Conservation (phyloP, 2,329 filamentous ascomycete species). For the Fusarium sacchari region DNA sequence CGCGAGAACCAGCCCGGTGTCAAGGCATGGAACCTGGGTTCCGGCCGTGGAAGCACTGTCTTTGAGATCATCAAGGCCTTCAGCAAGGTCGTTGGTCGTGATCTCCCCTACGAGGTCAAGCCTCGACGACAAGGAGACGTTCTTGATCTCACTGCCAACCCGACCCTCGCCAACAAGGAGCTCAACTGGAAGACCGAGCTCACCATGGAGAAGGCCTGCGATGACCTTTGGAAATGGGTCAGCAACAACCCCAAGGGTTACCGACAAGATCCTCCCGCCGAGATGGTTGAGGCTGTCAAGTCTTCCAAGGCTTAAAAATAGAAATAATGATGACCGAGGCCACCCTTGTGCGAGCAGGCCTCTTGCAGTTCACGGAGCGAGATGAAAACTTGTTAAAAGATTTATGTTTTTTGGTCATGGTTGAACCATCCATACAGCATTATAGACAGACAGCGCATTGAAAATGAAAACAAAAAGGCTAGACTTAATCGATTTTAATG, state of each 20-base stretch:
- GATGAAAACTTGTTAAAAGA: slow-evolving; percentile 10
- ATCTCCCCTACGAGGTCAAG: slow-evolving; percentile 87
- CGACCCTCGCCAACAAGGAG: slow-evolving; percentile 86
- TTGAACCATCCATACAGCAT: slow-evolving; percentile 37
- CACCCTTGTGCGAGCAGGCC: slow-evolving; percentile 26
- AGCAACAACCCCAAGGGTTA: slow-evolving; percentile 97
- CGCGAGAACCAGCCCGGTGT: slow-evolving; percentile 86
- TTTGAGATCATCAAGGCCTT: slow-evolving; percentile 98
- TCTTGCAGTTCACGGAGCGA: slow-evolving; percentile 23
- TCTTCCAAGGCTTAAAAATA: slow-evolving; percentile 42
- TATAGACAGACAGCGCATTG: slow-evolving; percentile 34
- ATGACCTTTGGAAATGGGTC: slow-evolving; percentile 96
- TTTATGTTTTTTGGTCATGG: slow-evolving; percentile 36
- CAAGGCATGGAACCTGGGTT: slow-evolving; percentile 96
- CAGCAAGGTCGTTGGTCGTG: slow-evolving; percentile 83
- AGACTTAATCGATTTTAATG: slow-evolving; percentile 66
- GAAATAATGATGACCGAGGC: slow-evolving; percentile 17
- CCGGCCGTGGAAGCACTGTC: slow-evolving; percentile 92
- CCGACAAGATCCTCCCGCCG: slow-evolving; percentile 86
- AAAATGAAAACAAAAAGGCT: slow-evolving; percentile 26
- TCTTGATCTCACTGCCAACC: slow-evolving; percentile 92
- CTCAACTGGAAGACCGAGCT: slow-evolving; percentile 91
- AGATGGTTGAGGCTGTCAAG: slow-evolving; percentile 76
- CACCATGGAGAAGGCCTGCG: slow-evolving; percentile 91
- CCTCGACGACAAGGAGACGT: slow-evolving; percentile 88